phyloP scores from a whole-genome alignment of 805 yeast species.

The Pichia scutulata region DNA sequence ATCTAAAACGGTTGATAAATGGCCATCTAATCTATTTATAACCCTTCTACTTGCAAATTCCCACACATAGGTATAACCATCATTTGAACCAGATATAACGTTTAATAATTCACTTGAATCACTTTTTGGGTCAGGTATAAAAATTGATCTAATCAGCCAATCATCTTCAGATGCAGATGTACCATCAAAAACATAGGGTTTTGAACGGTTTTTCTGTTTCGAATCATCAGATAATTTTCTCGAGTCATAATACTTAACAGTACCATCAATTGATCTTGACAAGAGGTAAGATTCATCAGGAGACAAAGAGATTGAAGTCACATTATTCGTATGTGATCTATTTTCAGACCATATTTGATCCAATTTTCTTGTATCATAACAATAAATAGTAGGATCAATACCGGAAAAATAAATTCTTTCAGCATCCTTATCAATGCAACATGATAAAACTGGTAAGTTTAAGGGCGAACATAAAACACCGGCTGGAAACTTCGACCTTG shows the following conservation, averaged over 20 bases:
- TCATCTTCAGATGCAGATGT: constrained; percentile 48
- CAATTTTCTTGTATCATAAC: constrained; percentile 48
- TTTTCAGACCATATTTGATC: constrained; percentile 39
- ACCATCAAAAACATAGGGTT: constrained; percentile 48
- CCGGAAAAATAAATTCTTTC: constrained; percentile 50
- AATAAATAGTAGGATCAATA: constrained; percentile 54
- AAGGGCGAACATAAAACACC: constrained; percentile 21
- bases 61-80: constrained; percentile 53
- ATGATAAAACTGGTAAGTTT: constrained; percentile 52
- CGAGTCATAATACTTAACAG: constrained; percentile 51
- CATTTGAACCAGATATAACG: constrained; percentile 55
- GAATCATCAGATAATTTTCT: constrained; percentile 26
- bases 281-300: constrained; percentile 33
- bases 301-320: constrained; percentile 48
- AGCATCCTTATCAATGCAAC: constrained; percentile 33
- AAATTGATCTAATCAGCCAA: constrained; percentile 40
- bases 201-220: constrained; percentile 28
- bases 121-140: constrained; percentile 33
- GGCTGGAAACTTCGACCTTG: constrained; percentile 41
- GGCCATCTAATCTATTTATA: constrained; percentile 47
- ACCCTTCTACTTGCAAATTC: constrained; percentile 43
- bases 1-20: constrained; percentile 53
- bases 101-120: constrained; percentile 24
- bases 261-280: constrained; percentile 50
- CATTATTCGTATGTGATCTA: constrained; percentile 37